Evolutionary conservation across 495 filamentous ascomycete genomes (phyloP).

Genomic region (Aspergillus sparsus): DNA sequence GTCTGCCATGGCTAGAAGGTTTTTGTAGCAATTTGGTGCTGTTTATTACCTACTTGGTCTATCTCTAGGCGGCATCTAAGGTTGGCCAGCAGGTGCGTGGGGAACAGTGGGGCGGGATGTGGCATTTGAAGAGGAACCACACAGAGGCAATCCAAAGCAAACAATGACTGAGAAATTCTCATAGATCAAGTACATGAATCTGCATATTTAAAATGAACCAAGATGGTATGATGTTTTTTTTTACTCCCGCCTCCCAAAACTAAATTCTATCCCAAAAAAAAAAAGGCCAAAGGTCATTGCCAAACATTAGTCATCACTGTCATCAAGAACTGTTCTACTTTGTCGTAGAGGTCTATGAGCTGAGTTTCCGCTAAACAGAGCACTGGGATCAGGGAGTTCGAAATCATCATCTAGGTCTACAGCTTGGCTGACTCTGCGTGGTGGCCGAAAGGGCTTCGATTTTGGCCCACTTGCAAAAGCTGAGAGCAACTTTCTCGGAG

Average conservation of each 20-base stretch:
- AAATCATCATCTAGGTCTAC: slow-evolving; percentile 24
- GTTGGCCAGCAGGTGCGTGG: slow-evolving; percentile 45
- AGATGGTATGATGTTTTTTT: too few relatives aligned
- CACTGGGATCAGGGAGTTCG: slow-evolving; percentile 29
- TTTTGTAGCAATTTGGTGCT: slow-evolving; percentile 14
- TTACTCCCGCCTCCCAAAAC: neutral
- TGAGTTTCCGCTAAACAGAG: slow-evolving; percentile 22
- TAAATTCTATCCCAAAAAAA: neutral
- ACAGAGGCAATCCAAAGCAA: neutral
- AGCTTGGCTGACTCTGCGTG: slow-evolving; percentile 23
- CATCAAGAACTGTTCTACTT: slow-evolving; percentile 29
- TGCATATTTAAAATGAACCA: too few relatives aligned
- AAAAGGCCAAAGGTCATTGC: neutral
- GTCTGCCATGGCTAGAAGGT: slow-evolving; percentile 49
- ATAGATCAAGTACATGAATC: too few relatives aligned
- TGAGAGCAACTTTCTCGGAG: slow-evolving; percentile 16
- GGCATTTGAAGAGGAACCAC: slow-evolving; percentile 19
- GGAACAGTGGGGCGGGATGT: slow-evolving; percentile 17
- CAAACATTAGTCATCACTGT: slow-evolving; percentile 32
- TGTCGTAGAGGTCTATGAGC: slow-evolving; percentile 14
- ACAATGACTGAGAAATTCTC: too few relatives aligned
- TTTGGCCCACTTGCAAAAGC: slow-evolving; percentile 8
- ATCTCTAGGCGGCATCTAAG: slow-evolving; percentile 19
- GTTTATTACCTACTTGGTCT: slow-evolving; percentile 29
- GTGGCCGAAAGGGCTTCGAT: slow-evolving; percentile 22